A percentile compares a stretch with the other conserved stretches of the same genome.
phyloP scores from a whole-genome alignment of 2,329 filamentous ascomycete genomes.

The Thyridium curvatum region DNA sequence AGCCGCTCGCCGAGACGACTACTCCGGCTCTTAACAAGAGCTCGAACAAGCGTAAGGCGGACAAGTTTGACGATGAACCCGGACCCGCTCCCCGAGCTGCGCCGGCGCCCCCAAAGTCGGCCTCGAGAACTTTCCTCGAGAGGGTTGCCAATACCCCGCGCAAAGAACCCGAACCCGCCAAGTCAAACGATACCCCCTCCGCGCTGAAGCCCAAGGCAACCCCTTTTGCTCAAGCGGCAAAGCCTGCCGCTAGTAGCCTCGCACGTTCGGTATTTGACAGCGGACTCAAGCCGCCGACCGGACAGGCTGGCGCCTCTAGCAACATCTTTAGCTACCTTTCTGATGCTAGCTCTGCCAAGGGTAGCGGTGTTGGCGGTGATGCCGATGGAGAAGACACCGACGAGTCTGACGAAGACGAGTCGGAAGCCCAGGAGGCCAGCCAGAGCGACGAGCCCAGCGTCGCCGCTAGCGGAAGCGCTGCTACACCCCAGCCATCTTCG shows the following conservation, averaged over 20 bases:
- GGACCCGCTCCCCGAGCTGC: slow-evolving; percentile 41
- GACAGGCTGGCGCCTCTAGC: neutral
- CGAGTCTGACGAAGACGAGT: slow-evolving; percentile 39
- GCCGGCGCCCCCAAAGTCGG: slow-evolving; percentile 24
- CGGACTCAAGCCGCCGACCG: slow-evolving; percentile 11
- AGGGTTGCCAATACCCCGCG: slow-evolving; percentile 47
- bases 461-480: slow-evolving; percentile 32
- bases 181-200: slow-evolving; percentile 17
- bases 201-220: slow-evolving; percentile 19
- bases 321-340: slow-evolving; percentile 59
- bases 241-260: slow-evolving; percentile 27
- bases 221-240: slow-evolving; percentile 22
- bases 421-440: slow-evolving; percentile 33
- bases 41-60: slow-evolving; percentile 48
- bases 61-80: slow-evolving; percentile 36
- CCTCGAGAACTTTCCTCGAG: slow-evolving; percentile 51
- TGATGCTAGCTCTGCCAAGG: slow-evolving; percentile 47
- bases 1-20: slow-evolving; percentile 27
- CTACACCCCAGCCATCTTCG: slow-evolving; percentile 26
- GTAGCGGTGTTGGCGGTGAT: slow-evolving; percentile 40
- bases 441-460: slow-evolving; percentile 37
- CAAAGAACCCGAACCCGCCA: slow-evolving; percentile 22
- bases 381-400: slow-evolving; percentile 25
- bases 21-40: slow-evolving; percentile 33
- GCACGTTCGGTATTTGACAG: slow-evolving; percentile 35